These are phyloP conservation scores for Nemophila menziesii DNA, from an alignment of 257 asterid genomes.

Conservation along the genomic window DNA sequence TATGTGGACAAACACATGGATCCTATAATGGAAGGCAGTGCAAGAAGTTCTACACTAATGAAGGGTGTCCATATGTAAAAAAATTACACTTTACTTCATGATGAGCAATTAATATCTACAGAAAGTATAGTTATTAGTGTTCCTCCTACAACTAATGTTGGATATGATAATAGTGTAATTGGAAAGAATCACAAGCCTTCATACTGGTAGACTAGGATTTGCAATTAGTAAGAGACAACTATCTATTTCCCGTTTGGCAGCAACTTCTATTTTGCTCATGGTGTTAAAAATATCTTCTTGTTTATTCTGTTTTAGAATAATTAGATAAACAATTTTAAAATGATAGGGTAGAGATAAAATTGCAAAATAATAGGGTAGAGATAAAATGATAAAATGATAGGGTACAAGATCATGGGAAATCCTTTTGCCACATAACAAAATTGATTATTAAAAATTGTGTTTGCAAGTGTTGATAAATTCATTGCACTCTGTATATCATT, in stretches of 20 bases:
- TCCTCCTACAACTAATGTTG: constrained; percentile 8
- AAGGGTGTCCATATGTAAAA: constrained; percentile 17
- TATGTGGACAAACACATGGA: constrained; percentile 6
- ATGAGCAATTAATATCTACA: constrained; percentile 10
- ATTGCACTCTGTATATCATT: too few species aligned
- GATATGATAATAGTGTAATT: constrained; percentile 3
- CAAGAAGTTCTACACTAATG: constrained; percentile 6
- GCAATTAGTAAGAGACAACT: constrained; percentile 55
- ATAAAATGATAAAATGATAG: too few species aligned
- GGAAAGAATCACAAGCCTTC: constrained; percentile 14
- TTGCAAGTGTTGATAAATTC: too few species aligned
- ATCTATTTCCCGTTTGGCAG: constrained; percentile 49
- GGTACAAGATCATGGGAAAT: too few species aligned
- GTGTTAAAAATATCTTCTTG: constrained; percentile 15
- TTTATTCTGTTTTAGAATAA: too few species aligned
- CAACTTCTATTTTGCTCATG: constrained; percentile 61
- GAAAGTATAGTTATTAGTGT: constrained; percentile 19
- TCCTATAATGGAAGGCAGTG: constrained; percentile 15
- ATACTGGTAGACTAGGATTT: constrained; percentile 18
- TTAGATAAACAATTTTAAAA: too few species aligned
- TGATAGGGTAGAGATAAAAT: too few species aligned
- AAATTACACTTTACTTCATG: constrained; percentile 11
- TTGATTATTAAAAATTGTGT: too few species aligned
- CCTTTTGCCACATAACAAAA: too few species aligned
- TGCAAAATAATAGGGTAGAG: too few species aligned